phyloP scores from a whole-genome alignment of 805 yeast species.

The Sungouiozyma intestinalis region DNA sequence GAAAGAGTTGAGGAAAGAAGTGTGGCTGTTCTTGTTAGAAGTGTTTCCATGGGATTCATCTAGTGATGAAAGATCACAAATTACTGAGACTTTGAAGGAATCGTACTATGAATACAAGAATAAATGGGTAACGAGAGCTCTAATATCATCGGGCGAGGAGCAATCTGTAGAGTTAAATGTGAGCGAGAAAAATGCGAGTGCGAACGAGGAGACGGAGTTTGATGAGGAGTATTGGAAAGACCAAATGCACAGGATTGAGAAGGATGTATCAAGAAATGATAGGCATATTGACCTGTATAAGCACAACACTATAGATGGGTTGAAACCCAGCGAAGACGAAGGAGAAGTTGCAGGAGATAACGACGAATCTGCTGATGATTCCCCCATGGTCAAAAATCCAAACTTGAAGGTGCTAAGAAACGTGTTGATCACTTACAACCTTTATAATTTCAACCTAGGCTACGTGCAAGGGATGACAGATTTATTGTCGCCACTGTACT shows the following conservation, averaged over 20 bases:
- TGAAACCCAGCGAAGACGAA: conserved; percentile 28
- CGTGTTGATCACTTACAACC: conserved; percentile 77
- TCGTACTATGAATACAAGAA: conserved; percentile 54
- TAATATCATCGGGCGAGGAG: conserved; percentile 11
- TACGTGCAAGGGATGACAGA: conserved; percentile 99
- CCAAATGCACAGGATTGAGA: conserved; percentile 81
- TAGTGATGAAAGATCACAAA: conserved; percentile 49
- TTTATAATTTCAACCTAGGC: conserved; percentile 72
- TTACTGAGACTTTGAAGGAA: conserved; percentile 44
- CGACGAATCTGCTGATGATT: conserved; percentile 31
- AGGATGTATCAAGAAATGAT: conserved; percentile 89
- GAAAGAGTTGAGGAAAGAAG: conserved; percentile 47
- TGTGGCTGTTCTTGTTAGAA: conserved; percentile 77
- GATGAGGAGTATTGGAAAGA: conserved; percentile 72
- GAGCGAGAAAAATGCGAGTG: too few relatives aligned
- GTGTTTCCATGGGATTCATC: conserved; percentile 88
- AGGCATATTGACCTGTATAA: conserved; percentile 59
- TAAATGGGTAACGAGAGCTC: conserved; percentile 47
- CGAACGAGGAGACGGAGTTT: too few relatives aligned
- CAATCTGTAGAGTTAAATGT: too few relatives aligned
- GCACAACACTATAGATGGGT: conserved; percentile 30
- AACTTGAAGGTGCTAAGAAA: conserved; percentile 65
- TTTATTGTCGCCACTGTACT: conserved; percentile 75
- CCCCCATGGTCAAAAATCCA: conserved; percentile 59
- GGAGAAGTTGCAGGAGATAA: conserved; percentile 27